phyloP scores from a whole-genome alignment of 805 yeast species.

The Soucietia sequanensis region DNA sequence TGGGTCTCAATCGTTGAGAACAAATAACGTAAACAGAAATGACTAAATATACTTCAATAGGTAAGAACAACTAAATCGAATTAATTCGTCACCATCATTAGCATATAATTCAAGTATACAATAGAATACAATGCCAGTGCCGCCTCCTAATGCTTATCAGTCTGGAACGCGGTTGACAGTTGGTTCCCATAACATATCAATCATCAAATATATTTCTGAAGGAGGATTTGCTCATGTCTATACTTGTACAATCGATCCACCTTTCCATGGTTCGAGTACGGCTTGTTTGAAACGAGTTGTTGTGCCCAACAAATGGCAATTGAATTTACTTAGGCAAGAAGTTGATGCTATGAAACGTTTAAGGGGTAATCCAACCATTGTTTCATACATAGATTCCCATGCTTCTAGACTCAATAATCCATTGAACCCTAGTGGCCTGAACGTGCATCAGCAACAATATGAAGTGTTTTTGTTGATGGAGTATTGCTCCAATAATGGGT shows the following conservation, averaged over 20 bases:
- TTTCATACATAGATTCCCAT: conserved; percentile 91
- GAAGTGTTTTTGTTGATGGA: conserved; percentile 83
- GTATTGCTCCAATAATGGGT: conserved; percentile 69
- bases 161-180: conserved; percentile 81
- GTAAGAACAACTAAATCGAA: too few relatives aligned
- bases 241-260: conserved; percentile 62
- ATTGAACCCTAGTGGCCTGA: conserved; percentile 6
- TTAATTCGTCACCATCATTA: too few relatives aligned
- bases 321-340: conserved; percentile 84
- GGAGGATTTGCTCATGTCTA: conserved; percentile 98
- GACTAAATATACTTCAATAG: too few relatives aligned
- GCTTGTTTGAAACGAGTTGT: conserved; percentile 94
- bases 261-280: conserved; percentile 46
- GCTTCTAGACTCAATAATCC: conserved; percentile 63
- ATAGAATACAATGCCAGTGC: conserved; percentile 27
- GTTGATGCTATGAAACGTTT: conserved; percentile 96
- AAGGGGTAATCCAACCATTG: conserved; percentile 75
- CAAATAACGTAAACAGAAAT: too few relatives aligned
- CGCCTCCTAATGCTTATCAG: conserved; percentile 61
- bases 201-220: conserved; percentile 72
- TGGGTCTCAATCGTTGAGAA: too few relatives aligned
- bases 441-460: conserved; percentile 51
- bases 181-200: conserved; percentile 74
- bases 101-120: too few relatives aligned
- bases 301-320: conserved; percentile 84